phyloP scores from a whole-genome alignment of 192 early-diverging fungal genomes.

The Radiomyces spectabilis region DNA sequence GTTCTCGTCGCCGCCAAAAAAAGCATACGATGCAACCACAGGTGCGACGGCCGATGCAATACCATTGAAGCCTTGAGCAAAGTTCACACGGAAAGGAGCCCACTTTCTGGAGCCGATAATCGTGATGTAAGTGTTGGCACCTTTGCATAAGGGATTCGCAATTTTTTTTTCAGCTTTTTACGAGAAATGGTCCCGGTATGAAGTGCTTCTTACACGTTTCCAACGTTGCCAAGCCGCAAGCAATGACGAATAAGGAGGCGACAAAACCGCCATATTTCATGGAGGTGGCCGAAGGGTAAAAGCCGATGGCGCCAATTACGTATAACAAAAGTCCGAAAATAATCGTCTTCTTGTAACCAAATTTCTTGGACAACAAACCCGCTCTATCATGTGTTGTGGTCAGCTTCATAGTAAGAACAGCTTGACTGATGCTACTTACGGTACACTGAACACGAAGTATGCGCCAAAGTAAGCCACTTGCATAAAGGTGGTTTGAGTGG shows the following conservation, averaged over 20 bases:
- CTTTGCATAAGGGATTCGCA: too few species aligned
- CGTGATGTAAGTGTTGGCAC: slow-evolving; percentile 28
- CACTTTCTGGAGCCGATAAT: slow-evolving; percentile 10
- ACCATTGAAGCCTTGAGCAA: slow-evolving; percentile 28
- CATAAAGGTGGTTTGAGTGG: slow-evolving; percentile 23
- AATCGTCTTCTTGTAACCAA: slow-evolving; percentile 25
- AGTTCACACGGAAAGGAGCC: slow-evolving; percentile 19
- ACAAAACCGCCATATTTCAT: slow-evolving; percentile 25
- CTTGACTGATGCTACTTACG: slow-evolving; percentile 13
- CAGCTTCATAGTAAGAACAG: too few species aligned
- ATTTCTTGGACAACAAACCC: slow-evolving; percentile 13
- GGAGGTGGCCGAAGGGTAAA: slow-evolving; percentile 18
- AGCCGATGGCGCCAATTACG: slow-evolving; percentile 23
- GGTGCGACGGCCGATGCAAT: slow-evolving; percentile 19
- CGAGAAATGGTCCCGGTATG: too few species aligned
- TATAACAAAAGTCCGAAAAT: slow-evolving; percentile 23
- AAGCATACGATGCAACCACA: slow-evolving; percentile 25
- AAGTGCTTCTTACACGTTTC: slow-evolving; percentile 28
- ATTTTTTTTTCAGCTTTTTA: too few species aligned
- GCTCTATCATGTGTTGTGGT: too few species aligned
- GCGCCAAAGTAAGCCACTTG: slow-evolving; percentile 34
- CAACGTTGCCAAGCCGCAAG: slow-evolving; percentile 23
- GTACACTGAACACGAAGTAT: slow-evolving; percentile 22
- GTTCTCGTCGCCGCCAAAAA: slow-evolving; percentile 17
- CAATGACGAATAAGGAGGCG: slow-evolving; percentile 27